A percentile compares a stretch with the other conserved stretches of the same genome.
These are phyloP conservation scores for Canna indica DNA, from an alignment of 176 grass and related monocot species.

Conservation along the genomic window DNA sequence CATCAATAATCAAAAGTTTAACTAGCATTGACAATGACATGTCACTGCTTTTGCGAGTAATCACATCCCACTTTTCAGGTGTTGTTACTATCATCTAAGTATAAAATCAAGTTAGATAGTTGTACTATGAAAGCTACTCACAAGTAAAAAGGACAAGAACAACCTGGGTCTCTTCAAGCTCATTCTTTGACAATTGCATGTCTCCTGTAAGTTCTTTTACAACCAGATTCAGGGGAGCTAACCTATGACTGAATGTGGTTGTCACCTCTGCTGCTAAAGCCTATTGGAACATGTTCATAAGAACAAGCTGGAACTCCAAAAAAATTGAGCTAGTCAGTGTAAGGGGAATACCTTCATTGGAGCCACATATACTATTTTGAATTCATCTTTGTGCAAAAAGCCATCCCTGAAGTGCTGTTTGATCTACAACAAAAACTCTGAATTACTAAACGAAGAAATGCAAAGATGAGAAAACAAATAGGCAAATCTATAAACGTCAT, in stretches of 20 bases:
- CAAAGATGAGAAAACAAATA: neutral
- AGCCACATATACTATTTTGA: constrained; percentile 99
- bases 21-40: constrained; percentile 98
- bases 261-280: constrained; percentile 94
- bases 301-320: neutral
- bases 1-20: constrained; percentile 94
- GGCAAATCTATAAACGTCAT: neutral
- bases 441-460: constrained; percentile 2
- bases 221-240: constrained; percentile 66
- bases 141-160: constrained; percentile 18
- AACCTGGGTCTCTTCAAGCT: constrained; percentile 86
- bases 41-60: constrained; percentile 98
- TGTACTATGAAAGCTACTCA: constrained; percentile 4
- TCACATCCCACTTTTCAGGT: constrained; percentile 97
- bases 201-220: constrained; percentile 94
- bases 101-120: constrained; percentile 23
- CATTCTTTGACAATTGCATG: constrained; percentile 92
- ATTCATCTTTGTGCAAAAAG: constrained; percentile 93
- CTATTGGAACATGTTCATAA: constrained; percentile 24
- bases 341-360: constrained; percentile 85
- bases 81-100: constrained; percentile 96
- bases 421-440: constrained; percentile 37
- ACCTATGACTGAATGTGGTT: constrained; percentile 62
- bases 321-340: constrained; percentile 1
- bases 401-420: constrained; percentile 96